phyloP scores from a whole-genome alignment of 2,329 filamentous ascomycete species.

The Aaosphaeria pasadenensis region DNA sequence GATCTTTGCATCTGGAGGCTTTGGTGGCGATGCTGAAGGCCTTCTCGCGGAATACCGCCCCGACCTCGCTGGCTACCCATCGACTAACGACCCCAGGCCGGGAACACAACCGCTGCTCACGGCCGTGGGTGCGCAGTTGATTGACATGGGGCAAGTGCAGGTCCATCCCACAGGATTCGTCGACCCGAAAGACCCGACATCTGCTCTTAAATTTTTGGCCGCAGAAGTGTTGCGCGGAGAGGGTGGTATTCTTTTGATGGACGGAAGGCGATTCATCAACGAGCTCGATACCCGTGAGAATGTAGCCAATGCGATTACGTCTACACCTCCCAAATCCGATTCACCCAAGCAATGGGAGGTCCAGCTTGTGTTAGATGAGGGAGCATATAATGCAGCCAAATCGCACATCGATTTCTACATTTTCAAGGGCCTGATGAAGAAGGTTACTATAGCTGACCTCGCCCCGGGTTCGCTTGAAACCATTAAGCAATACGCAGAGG shows the following conservation, averaged over 20 bases:
- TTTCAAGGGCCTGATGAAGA: constrained; percentile 60
- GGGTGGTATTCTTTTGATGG: constrained; percentile 55
- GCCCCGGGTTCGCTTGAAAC: constrained; percentile 33
- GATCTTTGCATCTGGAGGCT: constrained; percentile 61
- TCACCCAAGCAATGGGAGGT: constrained; percentile 56
- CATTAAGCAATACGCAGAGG: constrained; percentile 50
- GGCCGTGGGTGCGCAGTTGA: constrained; percentile 37
- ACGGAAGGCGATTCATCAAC: constrained; percentile 59
- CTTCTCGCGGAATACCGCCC: constrained; percentile 56
- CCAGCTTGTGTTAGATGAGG: constrained; percentile 58
- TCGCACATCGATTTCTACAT: constrained; percentile 62
- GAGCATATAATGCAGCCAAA: constrained; percentile 50
- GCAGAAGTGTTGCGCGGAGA: constrained; percentile 63
- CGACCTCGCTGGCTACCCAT: constrained; percentile 58
- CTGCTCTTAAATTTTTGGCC: constrained; percentile 59
- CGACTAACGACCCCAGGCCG: constrained; percentile 60
- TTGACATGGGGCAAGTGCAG: constrained; percentile 55
- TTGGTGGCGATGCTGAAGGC: constrained; percentile 60
- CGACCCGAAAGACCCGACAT: constrained; percentile 47
- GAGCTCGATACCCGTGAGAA: constrained; percentile 60
- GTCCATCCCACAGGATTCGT: constrained; percentile 65
- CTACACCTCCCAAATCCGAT: constrained; percentile 16
- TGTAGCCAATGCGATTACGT: constrained; percentile 54
- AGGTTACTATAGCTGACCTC: constrained; percentile 54
- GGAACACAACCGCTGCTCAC: constrained; percentile 50